Evolutionary conservation across 495 filamentous ascomycete genomes (phyloP), one percentile per base, ranked within the genome.

Genomic region (Tuber microsphaerosporum): DNA sequence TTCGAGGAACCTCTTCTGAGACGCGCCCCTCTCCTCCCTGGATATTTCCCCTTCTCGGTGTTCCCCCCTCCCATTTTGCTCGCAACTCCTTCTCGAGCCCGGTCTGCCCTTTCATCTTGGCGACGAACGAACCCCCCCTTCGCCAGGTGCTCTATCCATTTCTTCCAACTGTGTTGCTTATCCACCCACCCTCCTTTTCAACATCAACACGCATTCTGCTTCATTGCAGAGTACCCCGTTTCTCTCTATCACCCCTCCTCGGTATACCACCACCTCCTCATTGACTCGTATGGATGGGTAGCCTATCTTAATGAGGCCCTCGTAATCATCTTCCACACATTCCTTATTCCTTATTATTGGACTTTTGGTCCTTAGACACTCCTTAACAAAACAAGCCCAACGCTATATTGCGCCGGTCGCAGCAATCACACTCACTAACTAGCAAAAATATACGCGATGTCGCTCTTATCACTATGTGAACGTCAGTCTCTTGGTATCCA

Each of bases 401-500:
- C 37, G 46, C 20, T 44, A 73, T 75, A 51, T 77, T 79, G 77
- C 78, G 77, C 77, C 76, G 77, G 77, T 46, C 77, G 74, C 77
- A 79, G 73, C 44, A 75, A 68, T 48, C 45, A 75, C 69, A 20
- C 71, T 73, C 65, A 76, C 78, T 78, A 75, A 65, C 69, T 73
- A 79, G 65, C 69, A 79, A 26, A 65, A 65, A 65, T 65, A 65
- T 19, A 65, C 26, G 71, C 48, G 75, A 81, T 81, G 80, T 76
- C 75, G 73, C 75, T 73, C 69, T 71, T 81, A 70, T 82, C 76
- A 17, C 72, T 79, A 72, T 76, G 76, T 74, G 76, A 76, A 44
- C 76, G 75, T 46, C 72, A 73, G 41, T 74, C 76, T 56, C 79
- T 81, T 69, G 79, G 80, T 43, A 75, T 81, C 69, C 76, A 81